Conservation (phyloP, 257 asterid species). For the Thymus mandschuricus region DNA sequence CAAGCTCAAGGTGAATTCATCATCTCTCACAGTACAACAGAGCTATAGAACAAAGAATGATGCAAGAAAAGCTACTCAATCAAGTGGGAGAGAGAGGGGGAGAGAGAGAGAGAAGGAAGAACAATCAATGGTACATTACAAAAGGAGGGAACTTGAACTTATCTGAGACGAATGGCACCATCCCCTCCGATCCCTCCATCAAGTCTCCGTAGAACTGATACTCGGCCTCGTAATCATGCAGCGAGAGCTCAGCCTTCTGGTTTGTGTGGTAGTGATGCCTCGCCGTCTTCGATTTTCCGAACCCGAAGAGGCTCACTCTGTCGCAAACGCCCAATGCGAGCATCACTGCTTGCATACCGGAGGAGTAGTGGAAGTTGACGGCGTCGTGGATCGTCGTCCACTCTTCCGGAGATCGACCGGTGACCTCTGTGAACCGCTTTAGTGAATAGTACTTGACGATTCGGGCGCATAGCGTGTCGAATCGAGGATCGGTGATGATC, state of each 20-base stretch:
- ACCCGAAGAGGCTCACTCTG: constrained; percentile 80
- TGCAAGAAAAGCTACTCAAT: neutral
- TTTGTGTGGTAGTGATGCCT: constrained; percentile 94
- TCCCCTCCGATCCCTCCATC: constrained; percentile 53
- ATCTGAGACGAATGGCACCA: constrained; percentile 74
- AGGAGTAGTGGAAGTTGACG: constrained; percentile 80
- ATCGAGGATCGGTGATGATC: constrained; percentile 69
- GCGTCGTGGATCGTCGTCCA: constrained; percentile 83
- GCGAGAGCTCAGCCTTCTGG: constrained; percentile 76
- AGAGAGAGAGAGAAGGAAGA: neutral
- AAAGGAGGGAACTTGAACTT: constrained; percentile 70
- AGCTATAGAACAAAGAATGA: constrained; percentile 5
- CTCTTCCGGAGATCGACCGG: constrained; percentile 54
- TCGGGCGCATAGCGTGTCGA: constrained; percentile 75
- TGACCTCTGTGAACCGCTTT: constrained; percentile 54
- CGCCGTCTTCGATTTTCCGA: constrained; percentile 67
- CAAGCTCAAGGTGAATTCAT: neutral
- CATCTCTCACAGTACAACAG: neutral
- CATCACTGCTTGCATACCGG: constrained; percentile 95
- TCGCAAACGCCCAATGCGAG: constrained; percentile 88
- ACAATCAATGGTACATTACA: constrained; percentile 59
- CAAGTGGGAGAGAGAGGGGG: neutral
- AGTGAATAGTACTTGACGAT: constrained; percentile 83
- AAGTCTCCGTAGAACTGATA: constrained; percentile 77
- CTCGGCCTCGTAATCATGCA: constrained; percentile 96